phyloP scores from a whole-genome alignment of 2,329 filamentous ascomycete genomes.

The Pyricularia sp. region DNA sequence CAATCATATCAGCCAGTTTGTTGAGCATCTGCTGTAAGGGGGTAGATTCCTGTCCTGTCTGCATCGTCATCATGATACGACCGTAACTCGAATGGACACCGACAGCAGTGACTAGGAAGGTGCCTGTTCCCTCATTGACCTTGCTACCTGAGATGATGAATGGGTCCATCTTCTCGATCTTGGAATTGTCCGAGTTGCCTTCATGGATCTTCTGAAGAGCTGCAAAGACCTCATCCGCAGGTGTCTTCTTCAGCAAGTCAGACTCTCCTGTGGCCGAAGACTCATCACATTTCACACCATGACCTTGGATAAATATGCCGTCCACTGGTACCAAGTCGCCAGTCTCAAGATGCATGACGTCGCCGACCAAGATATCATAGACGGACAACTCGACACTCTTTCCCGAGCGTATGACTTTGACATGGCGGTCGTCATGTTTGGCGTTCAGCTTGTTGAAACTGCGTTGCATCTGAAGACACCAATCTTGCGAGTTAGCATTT shows the following conservation, averaged over 20 bases:
- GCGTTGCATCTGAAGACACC: neutral
- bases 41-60: constrained; percentile 40
- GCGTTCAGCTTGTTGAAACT: constrained; percentile 4
- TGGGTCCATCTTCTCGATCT: constrained; percentile 44
- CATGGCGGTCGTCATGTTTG: constrained; percentile 50
- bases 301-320: constrained; percentile 53
- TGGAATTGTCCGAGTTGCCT: constrained; percentile 1
- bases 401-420: constrained; percentile 56
- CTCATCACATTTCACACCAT: constrained; percentile 60
- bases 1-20: constrained; percentile 31
- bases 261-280: constrained; percentile 63
- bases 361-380: constrained; percentile 55
- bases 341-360: constrained; percentile 57
- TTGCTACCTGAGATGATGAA: constrained; percentile 53
- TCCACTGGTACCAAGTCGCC: constrained; percentile 60
- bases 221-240: constrained; percentile 46
- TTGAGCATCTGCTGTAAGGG: constrained; percentile 46
- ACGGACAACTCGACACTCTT: constrained; percentile 51
- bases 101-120: constrained; percentile 45
- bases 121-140: constrained; percentile 43
- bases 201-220: constrained; percentile 61
- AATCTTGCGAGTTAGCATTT: neutral
- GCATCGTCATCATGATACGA: constrained; percentile 45
- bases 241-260: constrained; percentile 56
- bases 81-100: constrained; percentile 45